Evolutionary conservation across 129 eudicot species (phyloP).

Genomic region (Flaveria bidentis): DNA sequence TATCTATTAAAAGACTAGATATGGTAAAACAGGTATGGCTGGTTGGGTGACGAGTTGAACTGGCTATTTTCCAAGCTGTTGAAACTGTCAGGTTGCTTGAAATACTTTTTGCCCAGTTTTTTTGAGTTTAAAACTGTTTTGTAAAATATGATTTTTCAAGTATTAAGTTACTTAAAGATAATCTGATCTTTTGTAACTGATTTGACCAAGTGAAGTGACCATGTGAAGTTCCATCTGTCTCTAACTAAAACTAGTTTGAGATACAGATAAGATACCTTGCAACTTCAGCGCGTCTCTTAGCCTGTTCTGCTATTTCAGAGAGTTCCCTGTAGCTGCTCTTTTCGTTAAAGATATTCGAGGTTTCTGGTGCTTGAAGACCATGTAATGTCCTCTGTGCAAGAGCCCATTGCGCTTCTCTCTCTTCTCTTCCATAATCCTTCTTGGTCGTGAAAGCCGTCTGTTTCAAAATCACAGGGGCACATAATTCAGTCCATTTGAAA

Average conservation of each 20-base stretch:
- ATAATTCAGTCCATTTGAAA: not conserved
- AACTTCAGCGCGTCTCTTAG: conserved; percentile 93
- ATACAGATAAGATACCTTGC: conserved; percentile 60
- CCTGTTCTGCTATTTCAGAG: conserved; percentile 96
- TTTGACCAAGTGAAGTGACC: not conserved
- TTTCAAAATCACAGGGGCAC: not conserved
- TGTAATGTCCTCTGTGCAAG: conserved; percentile 94
- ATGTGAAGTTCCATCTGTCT: not conserved
- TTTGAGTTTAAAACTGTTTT: not conserved
- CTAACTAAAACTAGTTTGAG: not conserved
- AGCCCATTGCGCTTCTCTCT: conserved; percentile 99
- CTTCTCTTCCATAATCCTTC: conserved; percentile 95
- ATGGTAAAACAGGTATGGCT: not conserved
- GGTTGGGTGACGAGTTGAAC: not conserved
- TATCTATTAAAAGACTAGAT: not conserved
- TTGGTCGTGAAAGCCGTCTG: conserved; percentile 98
- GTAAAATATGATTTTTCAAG: not conserved
- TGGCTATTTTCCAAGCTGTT: not conserved
- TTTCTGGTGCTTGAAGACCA: conserved; percentile 87
- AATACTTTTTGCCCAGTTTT: not conserved
- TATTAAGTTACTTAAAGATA: not conserved
- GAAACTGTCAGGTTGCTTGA: not conserved
- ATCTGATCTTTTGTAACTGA: not conserved
- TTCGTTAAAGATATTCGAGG: conserved; percentile 69
- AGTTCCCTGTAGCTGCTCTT: conserved; percentile 90